A percentile compares a stretch with the other conserved stretches of the same genome.
These are phyloP conservation scores for Cryphonectria japonica DNA, from an alignment of 2,329 filamentous ascomycete genomes.

Conservation along the genomic window DNA sequence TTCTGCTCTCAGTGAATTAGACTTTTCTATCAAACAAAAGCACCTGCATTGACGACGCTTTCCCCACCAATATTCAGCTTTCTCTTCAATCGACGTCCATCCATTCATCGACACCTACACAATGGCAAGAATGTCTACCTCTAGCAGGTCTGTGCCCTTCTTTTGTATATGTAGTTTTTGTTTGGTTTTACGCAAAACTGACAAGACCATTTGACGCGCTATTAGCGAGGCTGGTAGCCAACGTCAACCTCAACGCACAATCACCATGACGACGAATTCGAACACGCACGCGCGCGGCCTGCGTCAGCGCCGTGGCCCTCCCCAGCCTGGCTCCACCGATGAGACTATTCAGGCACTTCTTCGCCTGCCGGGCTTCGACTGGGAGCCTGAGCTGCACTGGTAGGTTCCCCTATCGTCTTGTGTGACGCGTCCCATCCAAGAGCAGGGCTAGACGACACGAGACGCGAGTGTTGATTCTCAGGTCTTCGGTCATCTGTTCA, in stretches of 20 bases:
- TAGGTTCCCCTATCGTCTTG: background rate
- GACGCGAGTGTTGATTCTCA: background rate
- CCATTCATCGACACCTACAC: background rate
- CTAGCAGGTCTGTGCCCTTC: background rate
- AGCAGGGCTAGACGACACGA: background rate
- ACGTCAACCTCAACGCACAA: background rate
- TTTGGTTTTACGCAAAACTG: background rate
- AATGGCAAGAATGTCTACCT: background rate
- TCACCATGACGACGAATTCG: background rate
- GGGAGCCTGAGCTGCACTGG: slow-evolving; percentile 13
- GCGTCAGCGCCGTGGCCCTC: background rate
- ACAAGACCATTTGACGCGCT: background rate
- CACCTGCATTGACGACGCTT: background rate
- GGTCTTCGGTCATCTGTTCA: too few relatives aligned
- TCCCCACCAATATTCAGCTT: background rate
- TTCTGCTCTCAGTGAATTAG: background rate
- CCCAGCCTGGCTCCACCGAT: slow-evolving; percentile 10
- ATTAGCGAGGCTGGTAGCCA: background rate
- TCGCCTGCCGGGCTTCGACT: slow-evolving; percentile 23
- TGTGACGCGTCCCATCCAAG: background rate
- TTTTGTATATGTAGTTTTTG: background rate
- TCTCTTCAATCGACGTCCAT: background rate
- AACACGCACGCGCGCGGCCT: background rate
- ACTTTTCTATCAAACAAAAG: background rate
- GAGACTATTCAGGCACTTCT: slow-evolving; percentile 17